Evolutionary conservation across 1,139 yeast genomes (phyloP).

Genomic region (Yamadazyma membranifaciens): DNA sequence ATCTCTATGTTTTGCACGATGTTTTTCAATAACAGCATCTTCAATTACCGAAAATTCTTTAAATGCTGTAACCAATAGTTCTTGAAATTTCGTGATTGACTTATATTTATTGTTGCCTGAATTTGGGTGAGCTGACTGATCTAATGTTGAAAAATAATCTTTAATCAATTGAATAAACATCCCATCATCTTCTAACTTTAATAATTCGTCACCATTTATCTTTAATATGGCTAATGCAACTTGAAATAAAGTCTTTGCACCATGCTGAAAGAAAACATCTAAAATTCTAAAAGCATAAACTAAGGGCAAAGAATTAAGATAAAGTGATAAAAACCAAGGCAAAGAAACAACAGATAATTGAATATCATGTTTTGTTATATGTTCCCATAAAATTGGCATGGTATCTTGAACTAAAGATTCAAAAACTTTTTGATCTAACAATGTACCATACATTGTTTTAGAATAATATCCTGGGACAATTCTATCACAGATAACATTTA

Average conservation of each 20-base stretch:
- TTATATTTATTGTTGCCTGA: conserved; percentile 63
- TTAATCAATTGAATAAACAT: conserved; percentile 83
- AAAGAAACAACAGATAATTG: conserved; percentile 92
- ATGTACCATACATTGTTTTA: conserved; percentile 95
- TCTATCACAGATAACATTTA: conserved; percentile 77
- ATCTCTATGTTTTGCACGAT: conserved; percentile 70
- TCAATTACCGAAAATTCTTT: conserved; percentile 82
- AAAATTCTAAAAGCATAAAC: conserved; percentile 89
- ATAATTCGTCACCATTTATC: conserved; percentile 79
- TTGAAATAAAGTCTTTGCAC: conserved; percentile 86
- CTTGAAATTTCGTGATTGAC: conserved; percentile 82
- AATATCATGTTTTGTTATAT: conserved; percentile 73
- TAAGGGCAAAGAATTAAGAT: conserved; percentile 90
- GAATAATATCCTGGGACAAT: conserved; percentile 96
- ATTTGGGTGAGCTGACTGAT: conserved; percentile 77
- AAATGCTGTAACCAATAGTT: conserved; percentile 85
- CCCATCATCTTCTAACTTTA: conserved; percentile 88
- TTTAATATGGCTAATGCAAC: conserved; percentile 87
- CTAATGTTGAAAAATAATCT: conserved; percentile 74
- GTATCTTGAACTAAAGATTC: conserved; percentile 87
- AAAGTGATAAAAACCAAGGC: conserved; percentile 94
- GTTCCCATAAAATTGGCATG: conserved; percentile 87
- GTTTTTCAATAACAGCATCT: conserved; percentile 68
- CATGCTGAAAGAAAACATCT: conserved; percentile 89
- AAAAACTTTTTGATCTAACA: conserved; percentile 89